Evolutionary conservation across 352 stramenopile species (phyloP).

Genomic region (Phytophthora pluvialis): DNA sequence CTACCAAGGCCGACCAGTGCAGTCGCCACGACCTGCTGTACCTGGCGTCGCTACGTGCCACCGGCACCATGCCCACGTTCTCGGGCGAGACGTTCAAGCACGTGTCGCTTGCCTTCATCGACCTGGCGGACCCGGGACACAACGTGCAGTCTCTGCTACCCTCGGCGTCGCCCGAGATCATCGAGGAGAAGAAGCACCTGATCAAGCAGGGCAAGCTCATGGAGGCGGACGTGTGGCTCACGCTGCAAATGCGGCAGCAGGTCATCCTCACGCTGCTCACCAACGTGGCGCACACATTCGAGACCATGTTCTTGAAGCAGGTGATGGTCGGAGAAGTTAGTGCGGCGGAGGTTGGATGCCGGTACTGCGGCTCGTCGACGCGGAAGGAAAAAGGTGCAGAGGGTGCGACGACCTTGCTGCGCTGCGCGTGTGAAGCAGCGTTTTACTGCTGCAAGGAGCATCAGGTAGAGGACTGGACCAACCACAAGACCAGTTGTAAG

Average conservation of each 20-base stretch:
- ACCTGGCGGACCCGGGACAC: slow-evolving; percentile 73
- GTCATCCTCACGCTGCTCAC: slow-evolving; percentile 82
- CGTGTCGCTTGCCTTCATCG: slow-evolving; percentile 81
- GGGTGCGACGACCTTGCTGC: slow-evolving; percentile 46
- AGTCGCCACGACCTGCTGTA: slow-evolving; percentile 80
- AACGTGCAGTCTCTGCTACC: slow-evolving; percentile 80
- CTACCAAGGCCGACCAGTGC: slow-evolving; percentile 72
- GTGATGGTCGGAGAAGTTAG: slow-evolving; percentile 72
- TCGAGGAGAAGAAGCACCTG: slow-evolving; percentile 68
- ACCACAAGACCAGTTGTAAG: slow-evolving; percentile 83
- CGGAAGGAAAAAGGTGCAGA: slow-evolving; percentile 26
- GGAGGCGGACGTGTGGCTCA: slow-evolving; percentile 86
- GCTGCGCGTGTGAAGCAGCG: slow-evolving; percentile 75
- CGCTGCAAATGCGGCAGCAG: slow-evolving; percentile 87
- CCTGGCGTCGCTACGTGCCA: slow-evolving; percentile 58
- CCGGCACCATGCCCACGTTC: slow-evolving; percentile 84
- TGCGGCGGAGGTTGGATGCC: slow-evolving; percentile 67
- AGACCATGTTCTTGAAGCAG: slow-evolving; percentile 82
- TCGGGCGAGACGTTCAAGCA: slow-evolving; percentile 82
- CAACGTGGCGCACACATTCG: slow-evolving; percentile 85
- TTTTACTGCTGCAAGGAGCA: slow-evolving; percentile 89
- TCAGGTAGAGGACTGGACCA: slow-evolving; percentile 82
- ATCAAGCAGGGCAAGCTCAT: slow-evolving; percentile 80
- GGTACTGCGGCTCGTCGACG: slow-evolving; percentile 64
- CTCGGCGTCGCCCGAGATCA: slow-evolving; percentile 56